Evolutionary conservation across 176 grass and related monocot genomes (phyloP), one percentile per base, ranked within the genome.

Genomic region (Coix lacrymajobi): DNA sequence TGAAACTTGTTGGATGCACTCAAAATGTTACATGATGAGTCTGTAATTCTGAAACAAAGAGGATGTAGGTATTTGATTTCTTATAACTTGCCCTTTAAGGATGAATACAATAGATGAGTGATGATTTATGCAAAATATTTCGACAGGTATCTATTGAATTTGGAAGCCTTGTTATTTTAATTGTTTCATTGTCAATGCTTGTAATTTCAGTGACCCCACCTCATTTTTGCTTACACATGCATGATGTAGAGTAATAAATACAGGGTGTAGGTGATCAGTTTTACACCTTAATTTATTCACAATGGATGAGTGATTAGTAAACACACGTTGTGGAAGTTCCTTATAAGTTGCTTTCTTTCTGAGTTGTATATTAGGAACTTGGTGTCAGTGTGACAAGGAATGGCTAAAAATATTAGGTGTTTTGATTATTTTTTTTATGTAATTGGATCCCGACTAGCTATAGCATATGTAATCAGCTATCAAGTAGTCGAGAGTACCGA

Each of bases 1-100:
- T 97, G 95, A 88, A 91, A 75, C 49, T 24, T n/a, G n/a, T n/a
- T n/a, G n/a, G 90, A 34, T 98, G 92, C 73, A 93, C 92, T 24
- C 88, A 87, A 5, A 90, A 91, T 91, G 51, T 69, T 91, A 41
- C 90, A 93, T 65, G 78, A 98, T 79, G 82, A 85, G 46, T 78
- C 61, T 11, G 45, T 93, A 75, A 84, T 88, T 62, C 56, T 90
- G 61, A 70, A 94, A 69, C 95, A 98, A 81, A 80, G 82, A 75
- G 92, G 88, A 52, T 69, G 86, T 89, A 72, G 87, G 87, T 95
- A 45, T 72, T 92, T 68, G 11, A 19, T 85, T 82, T 88, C 71
- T 83, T 38, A 11, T 45, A 5, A 22, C 5, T 81, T 41, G 8
- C 39, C 65, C 41, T 52, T 71, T 10, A 31, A 81, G 58, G 66